Evolutionary conservation across 1,284 basidiomycete species (phyloP), one percentile per base, ranked within the genome.

Genomic region (Rhodotorula sp.): DNA sequence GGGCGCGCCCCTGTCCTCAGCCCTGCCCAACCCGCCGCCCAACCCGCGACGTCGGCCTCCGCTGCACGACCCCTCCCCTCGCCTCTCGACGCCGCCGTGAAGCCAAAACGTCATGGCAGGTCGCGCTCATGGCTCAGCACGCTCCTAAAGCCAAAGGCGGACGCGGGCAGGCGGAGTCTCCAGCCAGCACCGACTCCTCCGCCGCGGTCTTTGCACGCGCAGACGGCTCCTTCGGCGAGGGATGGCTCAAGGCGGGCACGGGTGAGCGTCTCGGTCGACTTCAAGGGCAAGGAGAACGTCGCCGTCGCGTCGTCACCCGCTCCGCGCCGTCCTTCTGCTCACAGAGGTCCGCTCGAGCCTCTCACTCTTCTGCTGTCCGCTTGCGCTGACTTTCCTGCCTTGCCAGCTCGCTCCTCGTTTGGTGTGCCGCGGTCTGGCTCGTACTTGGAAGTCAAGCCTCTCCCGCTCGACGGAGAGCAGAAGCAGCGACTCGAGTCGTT

Each of bases 381-480:
- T 26, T 6, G 22, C 2, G 54, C 34, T 44, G 40, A 44, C 40
- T 7, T 18, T 44, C 16, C 6, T 13, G 15, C 8, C 5, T 18
- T 18, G 40, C 40, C 10, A 44, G 40, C 8, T 18, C 40, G 55
- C n/a, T 26, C 34, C n/a, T 57, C 37, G n/a, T 57, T n/a, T 10
- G 34, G 4, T 44, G 37, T 34, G 16, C 55, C 34, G 28, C 59
- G 37, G 24, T 61, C 37, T 22, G 37, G 55, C 37, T 57, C n/a
- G 16, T 40, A 61, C 28, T 34, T 61, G 16, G 37, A 37, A 20
- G 10, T 40, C 11, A 61, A 46, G 26, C 60, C 60, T 10, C 51
- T 61, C 5, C 60, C 60, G 13, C 26, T 61, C 11, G 60, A 40
- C 22, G 60, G 37, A n/a, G 60, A 53, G 8, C 37, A 61, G 22